Percentiles rank a stretch among this genome's conserved stretches.
Conservation (phyloP, 192 early-diverging fungal genomes). For the Haplosporangium gracile region DNA sequence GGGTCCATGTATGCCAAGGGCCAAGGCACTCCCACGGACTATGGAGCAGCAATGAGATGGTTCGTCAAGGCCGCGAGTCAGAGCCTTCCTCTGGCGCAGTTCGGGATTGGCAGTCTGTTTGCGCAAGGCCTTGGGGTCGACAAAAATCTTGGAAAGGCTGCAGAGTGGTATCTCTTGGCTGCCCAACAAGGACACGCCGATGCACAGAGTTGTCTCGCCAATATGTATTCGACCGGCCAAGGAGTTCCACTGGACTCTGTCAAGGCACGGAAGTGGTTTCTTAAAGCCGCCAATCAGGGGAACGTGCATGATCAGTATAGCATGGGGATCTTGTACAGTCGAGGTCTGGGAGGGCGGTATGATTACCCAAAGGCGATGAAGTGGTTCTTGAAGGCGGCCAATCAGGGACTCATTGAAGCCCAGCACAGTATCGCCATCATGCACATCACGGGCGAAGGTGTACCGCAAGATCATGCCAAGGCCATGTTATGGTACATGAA, state of each 20-base stretch:
- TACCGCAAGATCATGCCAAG: neutral
- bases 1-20: neutral
- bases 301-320: neutral
- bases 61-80: neutral
- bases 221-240: neutral
- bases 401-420: neutral
- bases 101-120: neutral
- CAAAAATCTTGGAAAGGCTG: neutral
- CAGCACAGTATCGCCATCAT: slow-evolving; percentile 2
- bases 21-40: neutral
- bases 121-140: neutral
- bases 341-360: neutral
- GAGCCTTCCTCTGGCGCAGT: neutral
- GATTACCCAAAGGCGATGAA: neutral
- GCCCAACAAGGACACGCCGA: neutral
- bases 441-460: neutral
- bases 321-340: neutral
- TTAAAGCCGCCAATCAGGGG: neutral
- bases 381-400: neutral
- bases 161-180: neutral
- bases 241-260: neutral
- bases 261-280: neutral
- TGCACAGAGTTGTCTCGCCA: neutral
- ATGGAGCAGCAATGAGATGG: neutral
- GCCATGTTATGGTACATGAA: slow-evolving; percentile 1